Base-by-base conservation (phyloP, 306 rosid genomes). In the Clitoria ternatea region DNA sequence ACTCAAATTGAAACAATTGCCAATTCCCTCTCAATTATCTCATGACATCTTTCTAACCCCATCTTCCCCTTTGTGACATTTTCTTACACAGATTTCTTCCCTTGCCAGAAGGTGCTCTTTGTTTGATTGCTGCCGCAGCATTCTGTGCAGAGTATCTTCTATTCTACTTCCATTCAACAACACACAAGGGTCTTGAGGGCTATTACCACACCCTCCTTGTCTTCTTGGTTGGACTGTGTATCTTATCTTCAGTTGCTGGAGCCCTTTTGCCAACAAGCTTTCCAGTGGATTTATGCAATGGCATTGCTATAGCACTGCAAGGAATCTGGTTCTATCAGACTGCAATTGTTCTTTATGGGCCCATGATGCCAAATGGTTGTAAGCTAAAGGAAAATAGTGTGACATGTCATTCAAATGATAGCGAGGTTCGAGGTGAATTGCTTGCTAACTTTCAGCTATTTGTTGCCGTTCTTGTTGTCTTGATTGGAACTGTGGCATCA, bases 261-360 rank as follows among this genome's bases (percentile, higher is more conserved):
- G 86, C 96, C 18, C 77, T 95, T 54, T 24, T 91, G n/a, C 96
- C 95, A 27, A 87, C 92, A 59, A 91, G 88, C 77, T 95, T 91
- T 76, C 89, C 97, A 0, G 81, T 82, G 52, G 97, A 91, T 55
- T 59, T 95, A 60, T 80, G 90, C 18, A 74, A 72, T 9, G 96
- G 99, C 69, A 82, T 91, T 7, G 95, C 91, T 26, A 67, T 95
- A 9, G 77, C 97, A 43, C 91, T 95, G n/a, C 99, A 95, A 70
- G 99, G 99, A 47, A 75, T 91, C 12, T 95, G 99, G 97, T 95
- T 95, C 85, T 95, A 91, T 80, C 99, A 91, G 76, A 91, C 99
- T 6, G 97, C 99, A 3, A 87, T 95, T 85, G 92, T 96, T 74
- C 92, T 95, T 6, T 95, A 91, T 20, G 97, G 99, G 57, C 90